phyloP scores from a whole-genome alignment of 495 filamentous ascomycete genomes.

The Lasiosphaeria miniovina region DNA sequence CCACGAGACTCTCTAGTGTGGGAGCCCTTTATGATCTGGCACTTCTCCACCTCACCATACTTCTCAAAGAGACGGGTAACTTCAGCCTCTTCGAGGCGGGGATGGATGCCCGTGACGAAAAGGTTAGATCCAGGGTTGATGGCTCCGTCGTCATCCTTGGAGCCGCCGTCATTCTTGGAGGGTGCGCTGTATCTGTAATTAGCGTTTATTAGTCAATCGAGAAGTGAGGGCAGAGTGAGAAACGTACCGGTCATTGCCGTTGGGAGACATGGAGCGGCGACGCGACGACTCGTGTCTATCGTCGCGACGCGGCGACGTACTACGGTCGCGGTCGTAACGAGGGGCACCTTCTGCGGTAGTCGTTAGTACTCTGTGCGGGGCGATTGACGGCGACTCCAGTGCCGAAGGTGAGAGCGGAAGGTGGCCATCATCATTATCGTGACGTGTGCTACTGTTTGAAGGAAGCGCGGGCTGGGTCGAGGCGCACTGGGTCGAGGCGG shows the following conservation, averaged over 20 bases:
- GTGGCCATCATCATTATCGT: not conserved
- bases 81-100: constrained; percentile 84
- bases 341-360: constrained; percentile 61
- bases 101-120: constrained; percentile 97
- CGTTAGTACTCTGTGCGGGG: not conserved
- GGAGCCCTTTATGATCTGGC: constrained; percentile 98
- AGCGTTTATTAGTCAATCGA: not conserved
- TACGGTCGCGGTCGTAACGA: constrained; percentile 77
- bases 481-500: no score
- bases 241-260: constrained; percentile 69
- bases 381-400: not conserved
- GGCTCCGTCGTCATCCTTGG: constrained; percentile 73
- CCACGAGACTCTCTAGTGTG: constrained; percentile 97
- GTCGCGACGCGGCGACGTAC: constrained; percentile 85
- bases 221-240: not conserved
- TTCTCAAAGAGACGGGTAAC: constrained; percentile 96
- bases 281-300: constrained; percentile 63
- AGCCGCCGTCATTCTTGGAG: constrained; percentile 33
- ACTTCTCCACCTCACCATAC: constrained; percentile 97
- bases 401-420: not conserved
- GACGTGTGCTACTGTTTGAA: not conserved
- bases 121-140: constrained; percentile 94
- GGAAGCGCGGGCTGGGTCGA: not conserved
- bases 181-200: constrained; percentile 17
- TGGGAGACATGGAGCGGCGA: constrained; percentile 74